Conservation (phyloP, 768 basidiomycete genomes). For the Phaffia tasmanica region DNA sequence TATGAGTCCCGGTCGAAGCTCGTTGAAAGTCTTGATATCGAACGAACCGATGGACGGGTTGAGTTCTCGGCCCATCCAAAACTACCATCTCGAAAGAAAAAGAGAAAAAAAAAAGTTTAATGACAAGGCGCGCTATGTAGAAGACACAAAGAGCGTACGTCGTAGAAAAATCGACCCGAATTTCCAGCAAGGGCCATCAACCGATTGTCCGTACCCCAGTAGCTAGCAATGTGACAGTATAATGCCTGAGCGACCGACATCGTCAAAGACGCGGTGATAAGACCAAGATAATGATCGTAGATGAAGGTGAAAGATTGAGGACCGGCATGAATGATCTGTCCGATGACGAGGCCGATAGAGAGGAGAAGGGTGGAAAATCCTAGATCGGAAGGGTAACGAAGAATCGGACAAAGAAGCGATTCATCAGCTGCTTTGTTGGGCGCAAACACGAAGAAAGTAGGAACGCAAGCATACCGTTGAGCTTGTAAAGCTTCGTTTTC, state of each 20-base stretch:
- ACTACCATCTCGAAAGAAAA: constrained; percentile 43
- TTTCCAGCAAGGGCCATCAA: constrained; percentile 90
- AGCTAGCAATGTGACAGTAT: constrained; percentile 60
- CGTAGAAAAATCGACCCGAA: constrained; percentile 72
- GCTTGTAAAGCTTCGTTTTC: constrained; percentile 70
- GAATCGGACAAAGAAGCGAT: not conserved
- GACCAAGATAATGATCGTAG: constrained; percentile 83
- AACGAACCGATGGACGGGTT: constrained; percentile 74
- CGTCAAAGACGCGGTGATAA: constrained; percentile 66
- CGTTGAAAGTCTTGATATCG: constrained; percentile 68
- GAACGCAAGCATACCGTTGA: constrained; percentile 51
- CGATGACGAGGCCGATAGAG: constrained; percentile 59
- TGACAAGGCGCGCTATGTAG: not conserved
- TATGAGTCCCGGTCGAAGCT: constrained; percentile 80
- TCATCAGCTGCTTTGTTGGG: not conserved
- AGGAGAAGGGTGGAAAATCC: constrained; percentile 81
- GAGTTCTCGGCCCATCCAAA: constrained; percentile 85
- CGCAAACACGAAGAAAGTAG: constrained; percentile 42
- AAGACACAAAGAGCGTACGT: constrained; percentile 48
- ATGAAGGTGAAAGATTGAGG: constrained; percentile 73
- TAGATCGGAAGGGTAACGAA: constrained; percentile 33
- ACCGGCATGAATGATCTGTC: constrained; percentile 61
- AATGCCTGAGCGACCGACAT: constrained; percentile 67
- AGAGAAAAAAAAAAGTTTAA: not conserved
- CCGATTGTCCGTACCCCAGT: constrained; percentile 42